Percentiles rank a stretch among this genome's conserved stretches.
phyloP scores from a whole-genome alignment of 140 eudicot genomes.

The Ambrosia hybrid region DNA sequence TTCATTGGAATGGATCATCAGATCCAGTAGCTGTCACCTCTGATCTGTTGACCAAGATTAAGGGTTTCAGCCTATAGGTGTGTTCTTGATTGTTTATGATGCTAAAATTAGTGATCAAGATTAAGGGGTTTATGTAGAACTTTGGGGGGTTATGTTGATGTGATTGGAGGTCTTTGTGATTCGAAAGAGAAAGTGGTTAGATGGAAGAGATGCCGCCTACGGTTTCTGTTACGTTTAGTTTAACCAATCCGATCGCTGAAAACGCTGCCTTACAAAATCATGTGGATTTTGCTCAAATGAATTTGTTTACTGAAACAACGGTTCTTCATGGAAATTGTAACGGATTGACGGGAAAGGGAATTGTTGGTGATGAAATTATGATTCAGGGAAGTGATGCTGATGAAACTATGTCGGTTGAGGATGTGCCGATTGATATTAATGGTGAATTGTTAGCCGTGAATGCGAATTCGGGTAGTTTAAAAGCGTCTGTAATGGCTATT shows the following conservation, averaged over 20 bases:
- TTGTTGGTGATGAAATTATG: conserved; percentile 34
- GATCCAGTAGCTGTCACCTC: conserved; percentile 32
- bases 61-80: conserved; percentile 2
- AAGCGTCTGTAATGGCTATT: conserved; percentile 51
- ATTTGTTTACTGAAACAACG: conserved; percentile 51
- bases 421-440: conserved; percentile 54
- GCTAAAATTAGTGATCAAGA: conserved; percentile 16
- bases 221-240: conserved; percentile 58
- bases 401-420: conserved; percentile 49
- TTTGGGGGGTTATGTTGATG: conserved; percentile 20
- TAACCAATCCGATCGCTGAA: conserved; percentile 50
- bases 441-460: conserved; percentile 47
- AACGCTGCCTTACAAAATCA: conserved; percentile 36
- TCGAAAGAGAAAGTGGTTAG: conserved; percentile 31
- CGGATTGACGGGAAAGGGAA: conserved; percentile 16
- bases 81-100: conserved; percentile 5
- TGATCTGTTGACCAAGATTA: conserved; percentile 39
- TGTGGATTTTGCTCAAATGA: conserved; percentile 54
- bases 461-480: conserved; percentile 45
- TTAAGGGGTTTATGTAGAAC: not conserved
- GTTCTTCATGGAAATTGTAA: conserved; percentile 27
- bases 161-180: conserved; percentile 29
- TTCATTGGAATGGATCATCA: conserved; percentile 24
- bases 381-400: conserved; percentile 56
- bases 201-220: conserved; percentile 80